Base-by-base conservation (phyloP, 2,329 filamentous ascomycete species). In the Aureobasidium subglaciale region DNA sequence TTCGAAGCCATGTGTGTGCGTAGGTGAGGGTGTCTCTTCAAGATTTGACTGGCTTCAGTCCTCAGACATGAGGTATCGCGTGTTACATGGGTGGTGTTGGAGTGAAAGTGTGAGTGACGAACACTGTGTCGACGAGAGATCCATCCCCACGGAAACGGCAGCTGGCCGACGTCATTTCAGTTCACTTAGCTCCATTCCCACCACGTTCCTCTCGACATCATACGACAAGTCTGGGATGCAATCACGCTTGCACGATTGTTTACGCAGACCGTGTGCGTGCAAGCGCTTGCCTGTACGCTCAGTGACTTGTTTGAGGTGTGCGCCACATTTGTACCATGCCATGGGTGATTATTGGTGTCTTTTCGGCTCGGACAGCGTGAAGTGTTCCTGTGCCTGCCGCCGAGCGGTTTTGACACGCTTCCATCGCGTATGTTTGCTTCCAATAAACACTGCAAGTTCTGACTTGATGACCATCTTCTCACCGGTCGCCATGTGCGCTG, bases 71-170 rank as follows among this genome's bases (percentile, higher is more conserved):
- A 6, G 25, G 8, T 11, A 20, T 3, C 22, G 20, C 13, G 48
- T 32, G 34, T 52, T 41, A 52, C 48, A 52, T 52, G n/a, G n/a
- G n/a, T n/a, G 34, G 18, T 49, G 20, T 25, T 16, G 24, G 25
- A 40, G 48, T 52, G 35, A 41, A 27, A 52, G 48, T 18, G 25
- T 37, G 15, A 48, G 20, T n/a, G 32, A 35, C 22, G 30, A 27
- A 20, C 18, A 22, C 22, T 20, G 16, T 15, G 13, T 25, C 18
- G 29, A 22, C 25, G 9, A 16, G 20, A 22, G 22, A 24, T 15
- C 22, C 25, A 50, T 50, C 46, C 18, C 46, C 48, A 52, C 34
- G 25, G 46, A 37, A 40, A 50, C 48, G 35, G 25, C 48, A 48
- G 24, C 34, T 13, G 35, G 11, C 2, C 18, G 20, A 25, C 40